Base-by-base conservation (phyloP, 768 basidiomycete species). In the Leucosporidium scottii region DNA sequence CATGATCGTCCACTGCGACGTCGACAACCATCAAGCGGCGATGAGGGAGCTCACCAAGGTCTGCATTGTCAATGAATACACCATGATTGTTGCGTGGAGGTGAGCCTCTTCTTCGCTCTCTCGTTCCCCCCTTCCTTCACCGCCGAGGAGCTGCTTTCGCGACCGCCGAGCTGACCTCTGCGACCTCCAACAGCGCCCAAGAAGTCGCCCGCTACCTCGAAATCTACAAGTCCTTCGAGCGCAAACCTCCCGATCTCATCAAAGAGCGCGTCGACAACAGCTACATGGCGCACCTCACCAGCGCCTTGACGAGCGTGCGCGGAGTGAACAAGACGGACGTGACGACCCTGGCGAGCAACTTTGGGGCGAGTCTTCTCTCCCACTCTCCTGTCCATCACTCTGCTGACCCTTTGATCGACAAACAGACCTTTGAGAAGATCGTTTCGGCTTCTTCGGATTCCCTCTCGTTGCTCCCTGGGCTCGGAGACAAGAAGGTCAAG, bases 251-350 rank as follows among this genome's bases (percentile, higher is more conserved):
- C 12, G 87, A 91, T 76, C 81, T 93, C 75, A 93, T 99, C 81
- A 94, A 93, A 78, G 96, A 98, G 77, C 87, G 91, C 54, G 82
- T 90, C 34, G 92, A 96, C 77, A 91, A 93, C 72, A 88, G 91
- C 74, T 91, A 96, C 75, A 80, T 83, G 70, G 85, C 91, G 12
- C 83, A 92, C 74, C 78, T 98, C 20, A 88, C 89, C 64, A 84
- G 85, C 25, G 84, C 90, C 1, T 81, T 99, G 31, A 98, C 94
- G 2, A 86, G 85, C 71, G 90, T 98, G 74, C 88, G 85, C 76
- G 91, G 90, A 73, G 91, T 99, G 69, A 98, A 98, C 79, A 96
- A 94, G 82, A 98, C 94, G 5, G 96, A 99, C 74, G 91, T 93
- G 2, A 86, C 91, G 79, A 98, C 94, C 5, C 81, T 99, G 51